Base-by-base conservation (phyloP, 2,329 filamentous ascomycete genomes). In the Didymella arachidicola region DNA sequence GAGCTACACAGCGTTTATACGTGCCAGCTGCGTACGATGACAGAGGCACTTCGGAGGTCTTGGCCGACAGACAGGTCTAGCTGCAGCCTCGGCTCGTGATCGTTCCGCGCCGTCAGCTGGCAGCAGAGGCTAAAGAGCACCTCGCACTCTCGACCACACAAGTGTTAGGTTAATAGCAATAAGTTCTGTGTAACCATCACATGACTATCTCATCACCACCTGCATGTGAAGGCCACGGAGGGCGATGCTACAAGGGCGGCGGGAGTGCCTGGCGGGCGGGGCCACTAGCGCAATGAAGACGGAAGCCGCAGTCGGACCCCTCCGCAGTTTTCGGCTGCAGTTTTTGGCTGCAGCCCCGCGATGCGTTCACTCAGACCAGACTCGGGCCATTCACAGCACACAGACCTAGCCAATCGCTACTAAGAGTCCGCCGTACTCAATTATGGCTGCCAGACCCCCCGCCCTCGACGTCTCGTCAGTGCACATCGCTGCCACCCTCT, bases 401-500 rank as follows among this genome's bases (percentile, higher is more conserved):
- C 30, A 42, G n/a, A 34, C 8, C 10, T 38, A 50, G 41, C 41
- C 45, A 42, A 50, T 47, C 27, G 41, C 45, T 29, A 41, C 25
- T 29, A 7, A 12, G 8, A 2, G 7, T 36, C 5, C 11, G 3
- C 11, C 4, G 29, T 29, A 22, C n/a, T n/a, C 41, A 36, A 47
- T 11, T 22, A 70, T 70, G 64, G 49, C 63, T 18, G 26, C 63
- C 44, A 66, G 60, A 42, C 61, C 64, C 6, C 47, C 64, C 36
- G 61, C 65, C 32, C 61, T 66, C 57, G 58, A 68, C 45, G 55
- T 71, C 27, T 62, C 66, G 8, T 46, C 65, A 44, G 55, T 60
- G 14, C 70, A 71, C 58, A 55, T 77, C 30, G 69, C 76, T 58
- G 74, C 74, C 25, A 78, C 76, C 8, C 71, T 78, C 62, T 78